Conservation (phyloP, 2,329 filamentous ascomycete species). For the Aspergillus texensis region DNA sequence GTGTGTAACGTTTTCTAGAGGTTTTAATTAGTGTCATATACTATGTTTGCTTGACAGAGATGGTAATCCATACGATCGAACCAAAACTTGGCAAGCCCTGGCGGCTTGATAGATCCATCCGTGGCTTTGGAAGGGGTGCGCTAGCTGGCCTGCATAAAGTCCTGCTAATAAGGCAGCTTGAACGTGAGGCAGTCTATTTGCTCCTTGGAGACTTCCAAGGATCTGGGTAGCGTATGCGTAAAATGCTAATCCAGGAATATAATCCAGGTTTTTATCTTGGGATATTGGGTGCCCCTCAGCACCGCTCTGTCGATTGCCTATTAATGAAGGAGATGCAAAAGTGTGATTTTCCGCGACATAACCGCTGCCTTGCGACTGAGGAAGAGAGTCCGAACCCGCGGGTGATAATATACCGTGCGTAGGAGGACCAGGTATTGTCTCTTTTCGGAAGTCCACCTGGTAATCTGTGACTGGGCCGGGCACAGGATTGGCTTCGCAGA, state of each 20-base stretch:
- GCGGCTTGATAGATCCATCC: conserved; percentile 67
- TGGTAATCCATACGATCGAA: conserved; percentile 62
- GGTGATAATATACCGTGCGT: conserved; percentile 31
- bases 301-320: conserved; percentile 18
- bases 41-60: not conserved
- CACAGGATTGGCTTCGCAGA: conserved; percentile 63
- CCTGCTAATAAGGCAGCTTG: conserved; percentile 84
- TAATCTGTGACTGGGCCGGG: conserved; percentile 57
- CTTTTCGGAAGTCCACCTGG: conserved; percentile 29
- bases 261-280: conserved; percentile 68
- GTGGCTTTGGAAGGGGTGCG: conserved; percentile 83
- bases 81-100: conserved; percentile 67
- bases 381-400: conserved; percentile 28
- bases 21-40: conserved; percentile 9
- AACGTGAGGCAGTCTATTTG: conserved; percentile 78
- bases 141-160: conserved; percentile 86
- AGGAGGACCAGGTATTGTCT: conserved; percentile 30
- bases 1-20: conserved; percentile 37
- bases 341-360: conserved; percentile 22
- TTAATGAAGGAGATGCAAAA: conserved; percentile 22
- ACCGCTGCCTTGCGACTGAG: conserved; percentile 23
- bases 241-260: conserved; percentile 86
- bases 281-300: conserved; percentile 16
- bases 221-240: conserved; percentile 87
- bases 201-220: conserved; percentile 76